These are phyloP conservation scores for Salix caprea DNA, from an alignment of 345 rosid species.

Conservation along the genomic window DNA sequence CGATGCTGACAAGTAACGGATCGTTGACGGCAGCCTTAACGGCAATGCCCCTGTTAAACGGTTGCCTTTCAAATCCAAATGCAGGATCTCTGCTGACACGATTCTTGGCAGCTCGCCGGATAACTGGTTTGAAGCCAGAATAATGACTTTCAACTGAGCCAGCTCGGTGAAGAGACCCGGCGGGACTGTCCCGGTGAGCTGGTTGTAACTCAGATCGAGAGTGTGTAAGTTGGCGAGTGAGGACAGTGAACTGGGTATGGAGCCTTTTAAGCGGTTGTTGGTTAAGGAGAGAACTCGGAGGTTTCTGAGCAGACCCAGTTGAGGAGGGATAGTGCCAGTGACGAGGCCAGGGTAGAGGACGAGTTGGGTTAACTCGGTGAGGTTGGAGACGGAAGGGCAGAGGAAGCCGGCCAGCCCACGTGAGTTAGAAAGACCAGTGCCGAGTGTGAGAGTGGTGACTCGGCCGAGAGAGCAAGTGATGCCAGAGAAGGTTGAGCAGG, in stretches of 20 bases:
- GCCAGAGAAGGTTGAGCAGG: constrained; percentile 66
- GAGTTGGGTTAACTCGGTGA: constrained; percentile 62
- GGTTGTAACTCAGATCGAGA: constrained; percentile 74
- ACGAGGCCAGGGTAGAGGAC: constrained; percentile 70
- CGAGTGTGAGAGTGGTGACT: constrained; percentile 47
- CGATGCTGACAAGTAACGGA: constrained; percentile 66
- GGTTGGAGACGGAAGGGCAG: constrained; percentile 54
- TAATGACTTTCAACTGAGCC: constrained; percentile 33
- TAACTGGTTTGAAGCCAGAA: constrained; percentile 51
- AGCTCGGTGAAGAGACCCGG: constrained; percentile 28
- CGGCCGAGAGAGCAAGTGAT: constrained; percentile 48
- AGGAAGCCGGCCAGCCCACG: constrained; percentile 75
- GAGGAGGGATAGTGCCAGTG: constrained; percentile 77
- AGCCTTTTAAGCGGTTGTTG: constrained; percentile 75
- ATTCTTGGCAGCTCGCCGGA: constrained; percentile 35
- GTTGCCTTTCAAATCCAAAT: constrained; percentile 65
- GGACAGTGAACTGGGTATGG: constrained; percentile 56
- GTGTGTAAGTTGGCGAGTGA: constrained; percentile 55
- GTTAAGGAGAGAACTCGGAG: constrained; percentile 72
- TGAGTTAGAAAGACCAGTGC: constrained; percentile 40
- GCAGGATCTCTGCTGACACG: constrained; percentile 47
- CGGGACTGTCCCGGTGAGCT: constrained; percentile 58
- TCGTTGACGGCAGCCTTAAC: constrained; percentile 45
- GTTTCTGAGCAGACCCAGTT: constrained; percentile 42
- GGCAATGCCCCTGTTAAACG: constrained; percentile 48